Evolutionary conservation across 2,329 filamentous ascomycete genomes (phyloP).

Genomic region (Xylaria digitata): DNA sequence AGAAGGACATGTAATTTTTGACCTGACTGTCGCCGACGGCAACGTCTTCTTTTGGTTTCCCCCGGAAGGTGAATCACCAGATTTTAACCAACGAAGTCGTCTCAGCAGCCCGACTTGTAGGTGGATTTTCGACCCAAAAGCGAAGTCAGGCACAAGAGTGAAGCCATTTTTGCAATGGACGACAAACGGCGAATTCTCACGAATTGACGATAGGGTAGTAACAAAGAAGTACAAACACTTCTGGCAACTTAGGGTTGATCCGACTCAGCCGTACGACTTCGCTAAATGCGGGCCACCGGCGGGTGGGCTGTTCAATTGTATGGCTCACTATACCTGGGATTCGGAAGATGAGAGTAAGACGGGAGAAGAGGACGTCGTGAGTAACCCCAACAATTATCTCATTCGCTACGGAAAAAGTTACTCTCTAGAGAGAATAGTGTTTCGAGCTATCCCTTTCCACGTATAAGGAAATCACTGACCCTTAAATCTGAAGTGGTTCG

Average conservation of each 20-base stretch:
- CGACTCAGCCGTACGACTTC: slow-evolving; percentile 56
- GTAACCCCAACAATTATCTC: background rate
- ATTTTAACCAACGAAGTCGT: slow-evolving; percentile 48
- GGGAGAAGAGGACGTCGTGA: slow-evolving; percentile 51
- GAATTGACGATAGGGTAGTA: slow-evolving; percentile 61
- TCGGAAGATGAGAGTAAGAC: slow-evolving; percentile 38
- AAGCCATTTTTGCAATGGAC: slow-evolving; percentile 52
- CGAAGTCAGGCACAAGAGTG: slow-evolving; percentile 53
- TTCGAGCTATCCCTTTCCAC: background rate
- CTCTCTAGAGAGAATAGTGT: background rate
- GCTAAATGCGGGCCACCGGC: slow-evolving; percentile 57
- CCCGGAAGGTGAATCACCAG: slow-evolving; percentile 48
- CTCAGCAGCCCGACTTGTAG: slow-evolving; percentile 55
- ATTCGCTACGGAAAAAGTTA: background rate
- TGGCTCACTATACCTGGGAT: slow-evolving; percentile 59
- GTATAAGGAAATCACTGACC: background rate
- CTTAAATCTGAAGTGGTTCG: slow-evolving; percentile 51
- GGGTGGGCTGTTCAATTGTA: slow-evolving; percentile 59
- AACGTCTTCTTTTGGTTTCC: slow-evolving; percentile 62
- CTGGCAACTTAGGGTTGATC: slow-evolving; percentile 57
- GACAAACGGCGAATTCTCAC: slow-evolving; percentile 62
- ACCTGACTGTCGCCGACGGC: slow-evolving; percentile 57
- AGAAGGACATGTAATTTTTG: slow-evolving; percentile 58
- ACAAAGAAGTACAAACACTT: slow-evolving; percentile 59
- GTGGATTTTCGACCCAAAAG: slow-evolving; percentile 55